phyloP scores from a whole-genome alignment of 805 yeast species.

The Sugiyamaella chiloensis region DNA sequence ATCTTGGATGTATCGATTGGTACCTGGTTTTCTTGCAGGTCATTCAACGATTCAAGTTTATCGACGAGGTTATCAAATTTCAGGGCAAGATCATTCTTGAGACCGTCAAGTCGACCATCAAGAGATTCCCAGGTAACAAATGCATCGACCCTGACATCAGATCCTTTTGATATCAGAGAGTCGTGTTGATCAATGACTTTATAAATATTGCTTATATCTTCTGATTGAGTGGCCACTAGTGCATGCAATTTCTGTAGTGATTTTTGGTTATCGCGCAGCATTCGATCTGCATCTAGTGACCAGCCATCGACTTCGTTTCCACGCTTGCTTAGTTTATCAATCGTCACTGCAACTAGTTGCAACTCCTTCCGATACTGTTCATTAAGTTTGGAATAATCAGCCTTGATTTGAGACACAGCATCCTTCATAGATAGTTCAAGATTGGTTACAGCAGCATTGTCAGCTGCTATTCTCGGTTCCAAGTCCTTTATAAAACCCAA shows the following conservation, averaged over 20 bases:
- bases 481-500: not conserved
- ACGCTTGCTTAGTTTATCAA: conserved; percentile 2
- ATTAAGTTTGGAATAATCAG: not conserved
- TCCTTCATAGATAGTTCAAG: conserved; percentile 12
- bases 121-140: conserved; percentile 1
- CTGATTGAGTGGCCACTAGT: conserved; percentile 8
- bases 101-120: not conserved
- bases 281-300: conserved; percentile 8
- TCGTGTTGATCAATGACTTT: conserved; percentile 3
- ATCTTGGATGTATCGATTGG: not conserved
- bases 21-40: not conserved
- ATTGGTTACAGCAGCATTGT: not conserved
- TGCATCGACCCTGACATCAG: not conserved
- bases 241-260: not conserved
- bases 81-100: not conserved
- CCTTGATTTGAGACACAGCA: not conserved
- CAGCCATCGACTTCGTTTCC: conserved; percentile 5
- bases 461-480: not conserved
- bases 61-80: not conserved
- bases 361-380: conserved; percentile 4
- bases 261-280: not conserved
- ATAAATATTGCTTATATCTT: conserved; percentile 9
- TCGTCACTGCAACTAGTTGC: conserved; percentile 1
- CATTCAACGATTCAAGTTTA: not conserved
- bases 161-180: not conserved